Conservation (phyloP, 805 yeast species). For the Candida vaughaniae region DNA sequence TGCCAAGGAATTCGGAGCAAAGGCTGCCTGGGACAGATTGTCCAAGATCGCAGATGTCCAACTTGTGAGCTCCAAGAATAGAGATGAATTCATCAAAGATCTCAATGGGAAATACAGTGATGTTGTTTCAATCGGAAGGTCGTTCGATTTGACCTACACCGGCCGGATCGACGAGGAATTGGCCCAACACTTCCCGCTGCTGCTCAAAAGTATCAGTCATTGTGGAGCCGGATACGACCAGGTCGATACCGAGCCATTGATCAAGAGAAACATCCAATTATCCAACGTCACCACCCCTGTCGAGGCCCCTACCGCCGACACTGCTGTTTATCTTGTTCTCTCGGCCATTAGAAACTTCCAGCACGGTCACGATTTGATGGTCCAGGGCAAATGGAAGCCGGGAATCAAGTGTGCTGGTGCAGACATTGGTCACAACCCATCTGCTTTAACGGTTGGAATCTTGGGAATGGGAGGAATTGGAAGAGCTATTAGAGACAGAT, state of each 20-base stretch:
- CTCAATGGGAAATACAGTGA: conserved; percentile 45
- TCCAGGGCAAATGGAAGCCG: conserved; percentile 62
- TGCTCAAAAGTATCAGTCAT: conserved; percentile 55
- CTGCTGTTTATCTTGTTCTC: conserved; percentile 61
- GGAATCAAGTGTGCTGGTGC: conserved; percentile 45
- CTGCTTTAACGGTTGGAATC: conserved; percentile 73
- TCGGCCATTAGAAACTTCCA: conserved; percentile 70
- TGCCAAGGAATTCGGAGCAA: conserved; percentile 44
- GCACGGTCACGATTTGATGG: conserved; percentile 51
- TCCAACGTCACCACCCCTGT: conserved; percentile 67
- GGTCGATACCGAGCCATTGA: conserved; percentile 55
- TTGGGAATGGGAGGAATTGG: conserved; percentile 92
- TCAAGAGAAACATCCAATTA: conserved; percentile 56
- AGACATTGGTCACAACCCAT: conserved; percentile 71
- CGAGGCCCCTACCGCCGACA: conserved; percentile 69
- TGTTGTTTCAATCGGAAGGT: conserved; percentile 46
- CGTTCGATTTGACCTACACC: conserved; percentile 50
- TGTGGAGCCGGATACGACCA: conserved; percentile 80
- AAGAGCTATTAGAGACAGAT: conserved; percentile 68
- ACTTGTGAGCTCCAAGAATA: conserved; percentile 30
- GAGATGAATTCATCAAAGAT: conserved; percentile 44
- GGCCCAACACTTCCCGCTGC: conserved; percentile 50
- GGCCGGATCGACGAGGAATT: conserved; percentile 69
- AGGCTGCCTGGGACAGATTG: conserved; percentile 52
- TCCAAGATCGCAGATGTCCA: conserved; percentile 39